Base-by-base conservation (phyloP, 2,329 filamentous ascomycete species). In the Phoma sp. region DNA sequence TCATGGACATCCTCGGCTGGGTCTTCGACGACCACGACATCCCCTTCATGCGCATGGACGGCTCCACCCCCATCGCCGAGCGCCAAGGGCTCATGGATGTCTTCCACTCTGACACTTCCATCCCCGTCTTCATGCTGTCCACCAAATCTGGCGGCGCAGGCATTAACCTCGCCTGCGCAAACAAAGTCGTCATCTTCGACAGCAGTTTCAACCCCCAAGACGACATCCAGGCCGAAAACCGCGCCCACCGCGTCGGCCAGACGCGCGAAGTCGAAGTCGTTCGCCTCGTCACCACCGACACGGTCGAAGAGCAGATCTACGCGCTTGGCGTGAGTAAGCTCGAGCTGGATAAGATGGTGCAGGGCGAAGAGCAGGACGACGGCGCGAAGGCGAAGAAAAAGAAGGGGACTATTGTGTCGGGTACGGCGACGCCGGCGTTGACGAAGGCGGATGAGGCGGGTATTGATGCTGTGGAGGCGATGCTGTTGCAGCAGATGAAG, bases 161-260 rank as follows among this genome's bases (percentile, higher is more conserved):
- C 33, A 96, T 99, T 78, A 99, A 99, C 75, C 78, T 99, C 48
- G 95, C 93, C 7, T 91, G 90, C 29, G 95, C 95, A 4, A 98
- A 98, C 80, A 98, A 97, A 77, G 93, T 99, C 64, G 86, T 99
- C 75, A 95, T 99, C 68, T 97, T 98, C 73, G 95, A 99, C 75
- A 90, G 90, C 60, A 91, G 88, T n/a, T 96, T 97, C 78, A 99
- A 99, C 66, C 95, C 95, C 0, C 95, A 99, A 72, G 93, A 98
- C 64, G 95, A 99, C 71, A 87, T 96, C n/a, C 95, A 99, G 74
- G 95, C 95, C 0, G 95, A 98, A 80, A 98, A 99, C 74, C 88
- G 95, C 15, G 95, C 95, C 0, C 95, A 99, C 76, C 89, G 95
- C 12, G 91, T 99, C 7, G 95, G 95, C 0, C 95, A 99, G 79